Base-by-base conservation (phyloP, 164 flowering plant species). In the Kalanchoe fedtschenkoi region DNA sequence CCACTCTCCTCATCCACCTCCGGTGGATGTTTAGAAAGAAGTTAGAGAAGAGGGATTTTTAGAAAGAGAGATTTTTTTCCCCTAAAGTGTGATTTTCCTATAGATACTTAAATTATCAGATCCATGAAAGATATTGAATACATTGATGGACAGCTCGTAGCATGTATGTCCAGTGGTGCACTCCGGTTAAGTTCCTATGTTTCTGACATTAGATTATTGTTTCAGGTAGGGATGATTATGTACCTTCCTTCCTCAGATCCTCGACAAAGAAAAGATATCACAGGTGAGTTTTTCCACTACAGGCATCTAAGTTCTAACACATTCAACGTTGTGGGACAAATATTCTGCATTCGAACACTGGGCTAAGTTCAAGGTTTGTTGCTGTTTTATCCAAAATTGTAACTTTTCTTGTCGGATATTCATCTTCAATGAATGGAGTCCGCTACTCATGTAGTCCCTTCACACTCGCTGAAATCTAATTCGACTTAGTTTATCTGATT, bases 311-410 rank as follows among this genome's bases (percentile, higher is more conserved):
- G n/a, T n/a, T 77, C 66, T 90, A 75, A 79, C 89, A 1, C 88
- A 83, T 53, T 37, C 61, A n/a, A 65, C 66, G 59, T 70, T 93
- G 67, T 93, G 98, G 98, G 95, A 88, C 75, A 61, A 69, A 46
- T 93, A 83, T 77, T 86, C 87, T 66, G 91, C 96, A 51, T 93
- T 71, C 80, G 98, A 93, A 71, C 98, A 88, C 64, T 93, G 98
- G 98, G 98, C 97, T 47, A 93, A 93, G 71, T 85, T 90, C 76
- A 97, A 93, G 97, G 98, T 93, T 78, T 13, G n/a, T 13, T 13
- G 17, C 1, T 5, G 1, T 1, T 42, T 42, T 5, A 1, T 42
- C 17, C n/a, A 42, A 42, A 1, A 42, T 2, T 42, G n/a, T 42
- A 15, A 42, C 46, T 13, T 42, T 1, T 42, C n/a, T 42, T 5